A percentile compares a stretch with the other conserved stretches of the same genome.
These are phyloP conservation scores for Cladosporium colombiae DNA, from an alignment of 2,329 filamentous ascomycete species.

Conservation along the genomic window DNA sequence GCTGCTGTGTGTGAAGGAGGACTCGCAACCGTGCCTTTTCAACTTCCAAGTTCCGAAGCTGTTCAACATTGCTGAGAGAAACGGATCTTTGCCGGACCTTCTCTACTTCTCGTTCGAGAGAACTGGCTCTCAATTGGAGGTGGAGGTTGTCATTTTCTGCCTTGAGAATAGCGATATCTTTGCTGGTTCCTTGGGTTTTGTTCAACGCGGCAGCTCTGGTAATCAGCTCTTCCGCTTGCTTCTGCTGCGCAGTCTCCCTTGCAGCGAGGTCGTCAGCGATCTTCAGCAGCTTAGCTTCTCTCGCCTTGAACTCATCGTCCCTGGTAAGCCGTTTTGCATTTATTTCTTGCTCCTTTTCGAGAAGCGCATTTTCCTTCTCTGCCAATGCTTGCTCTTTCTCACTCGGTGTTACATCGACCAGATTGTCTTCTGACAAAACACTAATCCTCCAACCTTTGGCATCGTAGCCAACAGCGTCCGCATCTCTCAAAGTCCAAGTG, in stretches of 20 bases:
- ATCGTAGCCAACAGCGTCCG: conserved; percentile 13
- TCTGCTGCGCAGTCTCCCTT: neutral
- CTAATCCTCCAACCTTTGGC: conserved; percentile 1
- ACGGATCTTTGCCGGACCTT: conserved; percentile 7
- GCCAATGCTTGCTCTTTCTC: neutral
- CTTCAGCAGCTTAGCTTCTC: neutral
- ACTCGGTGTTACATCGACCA: too few relatives aligned
- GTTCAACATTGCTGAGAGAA: neutral
- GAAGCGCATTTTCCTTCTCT: neutral
- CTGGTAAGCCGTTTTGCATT: neutral
- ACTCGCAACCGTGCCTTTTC: conserved; percentile 7
- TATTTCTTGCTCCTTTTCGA: neutral
- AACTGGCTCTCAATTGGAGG: conserved; percentile 5
- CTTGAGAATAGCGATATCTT: conserved; percentile 2
- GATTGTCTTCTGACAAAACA: neutral
- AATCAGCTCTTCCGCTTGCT: neutral
- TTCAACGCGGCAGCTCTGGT: neutral
- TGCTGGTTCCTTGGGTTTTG: neutral
- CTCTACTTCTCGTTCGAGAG: conserved; percentile 11
- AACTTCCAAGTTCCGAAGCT: conserved; percentile 8
- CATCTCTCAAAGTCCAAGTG: conserved; percentile 11
- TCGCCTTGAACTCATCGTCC: neutral
- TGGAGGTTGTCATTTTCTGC: conserved; percentile 12
- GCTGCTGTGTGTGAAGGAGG: neutral
- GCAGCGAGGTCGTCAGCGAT: neutral